These are phyloP conservation scores for Canavalia ensiformis DNA, from an alignment of 306 rosid species.

Conservation along the genomic window DNA sequence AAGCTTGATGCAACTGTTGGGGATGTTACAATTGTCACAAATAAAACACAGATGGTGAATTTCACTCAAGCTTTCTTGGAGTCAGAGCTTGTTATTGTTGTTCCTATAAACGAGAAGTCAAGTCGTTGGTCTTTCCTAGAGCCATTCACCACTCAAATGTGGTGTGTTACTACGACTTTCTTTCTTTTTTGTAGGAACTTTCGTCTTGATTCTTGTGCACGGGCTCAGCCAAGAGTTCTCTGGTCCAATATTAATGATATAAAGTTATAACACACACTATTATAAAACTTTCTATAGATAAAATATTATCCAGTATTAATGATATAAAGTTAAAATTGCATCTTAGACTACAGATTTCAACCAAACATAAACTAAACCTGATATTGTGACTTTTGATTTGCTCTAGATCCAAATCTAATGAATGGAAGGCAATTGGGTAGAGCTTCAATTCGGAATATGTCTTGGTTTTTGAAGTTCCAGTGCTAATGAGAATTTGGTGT, in stretches of 20 bases:
- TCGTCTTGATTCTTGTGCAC: slow-evolving; percentile 96
- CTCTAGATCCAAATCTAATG: no score
- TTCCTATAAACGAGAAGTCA: slow-evolving; percentile 72
- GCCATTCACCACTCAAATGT: slow-evolving; percentile 79
- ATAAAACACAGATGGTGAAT: slow-evolving; percentile 81
- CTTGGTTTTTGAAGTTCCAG: no score
- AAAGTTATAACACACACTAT: no score
- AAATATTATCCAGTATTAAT: no score
- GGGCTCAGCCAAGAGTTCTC: slow-evolving; percentile 80
- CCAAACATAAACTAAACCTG: no score
- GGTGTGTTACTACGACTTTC: slow-evolving; percentile 76
- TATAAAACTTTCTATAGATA: no score
- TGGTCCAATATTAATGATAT: slow-evolving; percentile 50
- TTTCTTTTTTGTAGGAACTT: slow-evolving; percentile 79
- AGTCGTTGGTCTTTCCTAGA: slow-evolving; percentile 85
- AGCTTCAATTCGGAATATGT: no score
- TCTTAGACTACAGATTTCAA: no score
- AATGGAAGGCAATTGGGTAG: no score
- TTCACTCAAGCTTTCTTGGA: slow-evolving; percentile 85
- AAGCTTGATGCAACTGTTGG: slow-evolving; percentile 85
- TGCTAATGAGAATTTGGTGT: no score
- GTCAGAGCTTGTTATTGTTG: slow-evolving; percentile 84
- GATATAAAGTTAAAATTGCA: no score
- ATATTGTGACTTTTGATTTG: no score
- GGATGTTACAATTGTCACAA: slow-evolving; percentile 82